Evolutionary conservation across 192 early-diverging fungal species (phyloP), one percentile per base, ranked within the genome.

Genomic region (Endogone sp.): DNA sequence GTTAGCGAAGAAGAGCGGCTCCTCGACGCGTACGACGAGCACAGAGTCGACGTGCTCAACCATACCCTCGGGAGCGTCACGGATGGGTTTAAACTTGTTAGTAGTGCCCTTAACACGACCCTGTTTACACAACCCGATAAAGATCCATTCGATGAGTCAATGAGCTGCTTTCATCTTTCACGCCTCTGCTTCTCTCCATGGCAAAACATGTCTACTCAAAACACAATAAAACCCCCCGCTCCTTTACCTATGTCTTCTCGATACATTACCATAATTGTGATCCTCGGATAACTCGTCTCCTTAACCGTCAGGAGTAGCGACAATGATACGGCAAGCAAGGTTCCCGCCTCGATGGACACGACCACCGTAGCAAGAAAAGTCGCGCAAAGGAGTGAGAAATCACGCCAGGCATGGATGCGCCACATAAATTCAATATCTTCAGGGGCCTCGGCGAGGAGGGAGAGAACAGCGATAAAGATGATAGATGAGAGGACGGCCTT

Each of bases 1-100:
- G 72, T 99, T 99, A 57, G 96, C 96, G 86, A 99, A 99, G 75
- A 93, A 98, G 58, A 99, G 77, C 3, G 92, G 91, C 71, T 99
- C 98, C 66, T 96, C 92, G 22, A 99, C 85, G 31, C 91, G 87
- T 56, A 99, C 87, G 67, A 99, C 88, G 29, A 99, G 75, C 13
- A 89, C 89, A 21, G 92, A 95, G 62, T 94, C 90, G 25, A 96
- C 80, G 28, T 90, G 88, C 64, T 93, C 88, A 4, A 94, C 85
- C 49, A 77, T 74, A 16, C 37, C 37, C 24, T 86, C 76, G 23
- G 81, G 85, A 11, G 79, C 82, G 65, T 83, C 85, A 65, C 82
- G 80, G 63, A 89, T 89, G 11, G 88, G 88, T 59, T 86, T 84
- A 74, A 94, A 94, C 79, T 93, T 91, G 62, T 85, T 75, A n/a